Base-by-base conservation (phyloP, 768 basidiomycete species). In the Cyclocybe cylindracea region DNA sequence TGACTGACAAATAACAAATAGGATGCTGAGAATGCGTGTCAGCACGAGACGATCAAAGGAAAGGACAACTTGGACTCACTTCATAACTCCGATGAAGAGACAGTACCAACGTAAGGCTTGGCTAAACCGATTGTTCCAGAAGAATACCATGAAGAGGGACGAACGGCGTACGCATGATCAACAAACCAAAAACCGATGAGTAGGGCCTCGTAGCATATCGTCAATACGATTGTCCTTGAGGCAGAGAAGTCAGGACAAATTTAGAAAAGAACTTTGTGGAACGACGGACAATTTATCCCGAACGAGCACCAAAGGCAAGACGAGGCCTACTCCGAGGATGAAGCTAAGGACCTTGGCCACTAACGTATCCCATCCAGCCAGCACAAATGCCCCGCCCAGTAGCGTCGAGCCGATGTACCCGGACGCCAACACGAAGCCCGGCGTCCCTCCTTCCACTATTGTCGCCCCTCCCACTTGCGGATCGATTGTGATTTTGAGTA, bases 131-230 rank as follows among this genome's bases (percentile, higher is more conserved):
- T 35, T 44, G 43, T 56, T 50, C 36, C 40, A 24, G 9, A 6
- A 24, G 31, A 14, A 18, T 16, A 29, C n/a, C 44, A 44, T 13
- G n/a, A 42, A 43, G 29, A 14, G 19, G 57, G 43, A 19, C 14
- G 29, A 50, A 55, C 13, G 46, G 77, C 86, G 58, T 67, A 88
- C 92, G 79, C 94, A 67, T 98, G 95, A 63, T 87, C 92, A 39
- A 94, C 84, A 66, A 96, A 97, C 94, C 95, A 97, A 58, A 98
- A 91, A 0, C 91, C 94, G 50, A 98, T 81, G 42, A 98, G 75
- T 18, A 97, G 71, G 7, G 82, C 93, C 68, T 97, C 94, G 60
- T 92, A 95, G 8, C 85, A 66, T 18, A 91, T 60, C 18, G 91
- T 94, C 38, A 96, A 79, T 8, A 89, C 53, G 59, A 95, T 94